Base-by-base conservation (phyloP, 352 stramenopile genomes). In the Phytophthora foliorum region DNA sequence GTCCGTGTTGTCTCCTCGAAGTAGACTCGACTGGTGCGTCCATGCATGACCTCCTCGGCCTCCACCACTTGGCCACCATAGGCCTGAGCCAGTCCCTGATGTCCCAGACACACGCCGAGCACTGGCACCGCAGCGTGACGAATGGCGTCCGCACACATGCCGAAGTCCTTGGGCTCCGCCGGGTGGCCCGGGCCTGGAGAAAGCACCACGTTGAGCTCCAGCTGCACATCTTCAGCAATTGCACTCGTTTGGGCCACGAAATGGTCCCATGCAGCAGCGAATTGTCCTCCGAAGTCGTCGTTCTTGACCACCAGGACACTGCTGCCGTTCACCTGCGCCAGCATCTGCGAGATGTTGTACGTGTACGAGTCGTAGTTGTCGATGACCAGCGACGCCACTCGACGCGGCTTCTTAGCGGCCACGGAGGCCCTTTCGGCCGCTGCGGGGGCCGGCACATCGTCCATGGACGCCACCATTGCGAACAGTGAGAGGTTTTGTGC, bases 341-440 rank as follows among this genome's bases (percentile, higher is more conserved):
- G 67, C 80, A 98, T 97, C 75, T 99, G 93, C 72, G 92, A 98
- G 65, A 97, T 83, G 84, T 99, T 99, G 86, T 98, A 99, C 46
- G 97, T 99, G 79, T 99, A 99, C 57, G 94, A 98, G 86, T 99
- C 97, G 65, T 99, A 99, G 81, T 99, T 99, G 86, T 99, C 97
- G 61, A 99, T 96, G 11, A 99, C 86, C 44, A 99, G 77, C 53
- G 88, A 89, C 13, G 62, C 67, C 39, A 93, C 84, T 32, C 58
- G 76, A 41, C 67, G 71, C 27, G 42, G 17, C 45, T 56, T 60
- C 63, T 72, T 77, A 63, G 31, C 9, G 22, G 39, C 25, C 25
- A 7, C 42, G 29, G 41, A 31, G 14, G 39, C 39, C 11, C 21
- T 13, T 31, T 59, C 32, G 13, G 57, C 21, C n/a, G 57, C 32